phyloP scores from a whole-genome alignment of 148 eudicot species.

The Cornus florida region DNA sequence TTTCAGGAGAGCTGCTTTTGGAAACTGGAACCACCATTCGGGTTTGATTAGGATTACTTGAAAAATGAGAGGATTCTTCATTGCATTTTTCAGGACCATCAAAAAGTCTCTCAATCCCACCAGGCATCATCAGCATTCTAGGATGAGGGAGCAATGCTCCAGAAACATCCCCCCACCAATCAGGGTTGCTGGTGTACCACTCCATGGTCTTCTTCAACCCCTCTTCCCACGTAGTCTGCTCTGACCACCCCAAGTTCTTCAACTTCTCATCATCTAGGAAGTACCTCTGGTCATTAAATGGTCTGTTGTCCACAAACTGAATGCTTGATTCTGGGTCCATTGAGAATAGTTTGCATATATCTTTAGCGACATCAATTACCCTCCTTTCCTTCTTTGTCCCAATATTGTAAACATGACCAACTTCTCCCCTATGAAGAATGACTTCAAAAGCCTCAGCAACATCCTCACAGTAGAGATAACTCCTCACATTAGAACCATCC shows the following conservation, averaged over 20 bases:
- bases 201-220: slow-evolving; percentile 69
- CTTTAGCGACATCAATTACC: slow-evolving; percentile 69
- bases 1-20: slow-evolving; percentile 24
- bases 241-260: slow-evolving; percentile 69
- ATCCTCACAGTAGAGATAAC: slow-evolving; percentile 84
- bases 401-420: slow-evolving; percentile 79
- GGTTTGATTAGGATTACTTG: slow-evolving; percentile 19
- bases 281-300: slow-evolving; percentile 80
- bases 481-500: slow-evolving; percentile 77
- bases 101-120: slow-evolving; percentile 60
- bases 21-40: slow-evolving; percentile 38
- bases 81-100: slow-evolving; percentile 53
- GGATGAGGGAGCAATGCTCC: slow-evolving; percentile 84
- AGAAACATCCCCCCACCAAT: slow-evolving; percentile 84
- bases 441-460: slow-evolving; percentile 89
- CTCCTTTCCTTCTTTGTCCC: slow-evolving; percentile 75
- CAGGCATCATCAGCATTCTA: slow-evolving; percentile 89
- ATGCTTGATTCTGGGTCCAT: slow-evolving; percentile 47
- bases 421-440: slow-evolving; percentile 76
- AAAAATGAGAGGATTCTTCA: slow-evolving; percentile 29
- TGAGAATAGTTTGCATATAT: slow-evolving; percentile 58
- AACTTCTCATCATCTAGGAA: slow-evolving; percentile 69
- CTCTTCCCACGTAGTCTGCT: slow-evolving; percentile 66
- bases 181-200: slow-evolving; percentile 65
- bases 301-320: slow-evolving; percentile 72